Base-by-base conservation (phyloP, 2,329 filamentous ascomycete species). In the Trichophyton equinum region DNA sequence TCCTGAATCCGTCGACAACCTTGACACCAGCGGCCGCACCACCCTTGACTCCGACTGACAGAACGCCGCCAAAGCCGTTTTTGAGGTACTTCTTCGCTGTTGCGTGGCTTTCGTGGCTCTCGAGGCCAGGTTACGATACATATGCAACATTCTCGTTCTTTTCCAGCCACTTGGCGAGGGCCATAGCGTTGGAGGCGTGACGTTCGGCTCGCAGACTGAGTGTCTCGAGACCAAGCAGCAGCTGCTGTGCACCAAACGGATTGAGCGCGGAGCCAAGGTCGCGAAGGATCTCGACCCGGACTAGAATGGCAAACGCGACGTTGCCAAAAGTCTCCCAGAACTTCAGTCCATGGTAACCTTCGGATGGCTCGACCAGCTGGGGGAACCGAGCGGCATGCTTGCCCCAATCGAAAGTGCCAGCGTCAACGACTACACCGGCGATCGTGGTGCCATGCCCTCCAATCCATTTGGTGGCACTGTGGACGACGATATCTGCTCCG, bases 381-480 rank as follows among this genome's bases (percentile, higher is more conserved):
- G 92, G 92, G 81, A 97, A 97, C 20, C 91, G 86, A 68, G 83
- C 83, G 55, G 79, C 87, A 72, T 96, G 77, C 75, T 87, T 87
- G 67, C 88, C 89, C 91, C 92, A 97, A 79, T 95, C 87, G 72
- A 96, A 97, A 73, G 90, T 94, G 69, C 91, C 91, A 66, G 86
- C 84, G 77, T 96, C 91, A 65, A 96, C 79, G 38, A 96, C 82
- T 49, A 96, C 82, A 63, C 91, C 91, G 62, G 82, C 91, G 66
- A 96, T 88, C 27, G 91, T 96, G 46, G 91, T 95, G 63, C 91
- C 92, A 74, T 97, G 92, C 47, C 91, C 91, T 61, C 91, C 91
- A 64, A 97, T 96, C 91, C 91, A 96, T 76, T 96, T 96, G 62
- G 91, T 96, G 9, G 91, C 91, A 44, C 88, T 94, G 80, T 96